These are phyloP conservation scores for Leishmania martiniquensis DNA, from an alignment of 208 protist species.

Conservation along the genomic window DNA sequence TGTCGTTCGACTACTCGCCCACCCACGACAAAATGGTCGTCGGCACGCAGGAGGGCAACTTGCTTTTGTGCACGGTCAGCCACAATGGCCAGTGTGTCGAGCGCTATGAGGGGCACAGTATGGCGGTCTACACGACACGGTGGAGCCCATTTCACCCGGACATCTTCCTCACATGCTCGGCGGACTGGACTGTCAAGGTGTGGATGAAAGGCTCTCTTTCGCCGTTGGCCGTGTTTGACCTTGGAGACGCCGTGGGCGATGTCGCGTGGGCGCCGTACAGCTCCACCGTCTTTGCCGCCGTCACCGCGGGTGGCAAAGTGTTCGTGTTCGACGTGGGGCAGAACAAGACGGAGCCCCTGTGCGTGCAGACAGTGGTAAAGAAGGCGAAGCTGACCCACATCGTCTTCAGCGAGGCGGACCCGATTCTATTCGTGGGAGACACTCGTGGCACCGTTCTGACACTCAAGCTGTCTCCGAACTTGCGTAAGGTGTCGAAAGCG, in stretches of 20 bases:
- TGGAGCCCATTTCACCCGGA: constrained; percentile 97
- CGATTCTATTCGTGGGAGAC: constrained; percentile 96
- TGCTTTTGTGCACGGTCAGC: constrained; percentile 96
- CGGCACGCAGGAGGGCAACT: constrained; percentile 96
- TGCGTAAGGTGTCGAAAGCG: constrained; percentile 83
- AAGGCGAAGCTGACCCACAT: constrained; percentile 97
- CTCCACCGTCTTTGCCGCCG: constrained; percentile 96
- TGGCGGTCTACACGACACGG: constrained; percentile 94
- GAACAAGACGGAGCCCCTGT: constrained; percentile 97
- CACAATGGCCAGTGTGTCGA: constrained; percentile 96
- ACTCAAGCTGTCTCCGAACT: constrained; percentile 97
- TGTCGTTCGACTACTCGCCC: constrained; percentile 96
- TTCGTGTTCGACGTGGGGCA: constrained; percentile 92
- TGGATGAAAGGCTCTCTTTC: constrained; percentile 90
- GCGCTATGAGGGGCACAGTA: constrained; percentile 94
- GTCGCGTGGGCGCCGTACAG: constrained; percentile 97
- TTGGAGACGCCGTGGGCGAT: constrained; percentile 95
- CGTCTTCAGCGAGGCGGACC: constrained; percentile 92
- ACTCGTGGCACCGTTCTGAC: constrained; percentile 94
- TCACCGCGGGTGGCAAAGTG: constrained; percentile 96
- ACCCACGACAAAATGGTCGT: constrained; percentile 92
- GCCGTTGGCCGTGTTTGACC: constrained; percentile 96
- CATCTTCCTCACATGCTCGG: constrained; percentile 95
- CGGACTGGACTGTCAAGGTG: constrained; percentile 98
- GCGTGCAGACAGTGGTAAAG: constrained; percentile 95